Evolutionary conservation across 768 basidiomycete species (phyloP), one percentile per base, ranked within the genome.

Genomic region (Tulasnella sp.): DNA sequence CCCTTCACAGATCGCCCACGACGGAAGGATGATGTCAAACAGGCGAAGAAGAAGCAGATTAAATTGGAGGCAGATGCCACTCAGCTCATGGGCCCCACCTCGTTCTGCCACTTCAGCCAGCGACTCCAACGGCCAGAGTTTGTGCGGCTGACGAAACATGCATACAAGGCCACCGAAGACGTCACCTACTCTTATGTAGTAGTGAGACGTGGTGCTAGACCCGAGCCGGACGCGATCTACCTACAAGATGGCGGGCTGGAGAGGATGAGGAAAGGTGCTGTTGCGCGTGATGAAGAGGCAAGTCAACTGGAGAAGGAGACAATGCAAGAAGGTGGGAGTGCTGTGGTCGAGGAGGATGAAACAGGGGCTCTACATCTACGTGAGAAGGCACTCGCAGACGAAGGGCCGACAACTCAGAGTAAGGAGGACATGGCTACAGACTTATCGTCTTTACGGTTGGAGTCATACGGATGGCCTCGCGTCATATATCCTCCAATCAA

Each of bases 401-500:
- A 58, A 24, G 25, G 12, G 43, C 45, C 49, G 30, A 30, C 45
- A 53, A 38, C 19, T 21, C 42, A 29, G 42, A 55, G 41, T 55
- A 34, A 38, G 34, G 34, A 5, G 34, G 34, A 38, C 7, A 15
- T 38, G 15, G n/a, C 42, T 11, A 29, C 34, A 29, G 53, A 62
- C 24, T 25, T 48, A 61, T 76, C 73, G 38, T 72, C 75, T 29
- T 70, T 97, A 61, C 75, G 85, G 64, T 72, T 73, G 25, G 89
- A 93, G 70, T 84, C 92, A 10, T 91, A 84, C 63, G 72, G 75
- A 45, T 96, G 94, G 94, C 90, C 94, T 38, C 81, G 96, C 56
- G 77, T 98, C 31, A 79, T 97, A 52, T 87, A 90, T 64, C 83
- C 92, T n/a, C 94, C 96, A 29, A 68, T 96, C 67, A 96, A 96